Base-by-base conservation (phyloP, 1,284 basidiomycete species). In the Cerrena zonata region DNA sequence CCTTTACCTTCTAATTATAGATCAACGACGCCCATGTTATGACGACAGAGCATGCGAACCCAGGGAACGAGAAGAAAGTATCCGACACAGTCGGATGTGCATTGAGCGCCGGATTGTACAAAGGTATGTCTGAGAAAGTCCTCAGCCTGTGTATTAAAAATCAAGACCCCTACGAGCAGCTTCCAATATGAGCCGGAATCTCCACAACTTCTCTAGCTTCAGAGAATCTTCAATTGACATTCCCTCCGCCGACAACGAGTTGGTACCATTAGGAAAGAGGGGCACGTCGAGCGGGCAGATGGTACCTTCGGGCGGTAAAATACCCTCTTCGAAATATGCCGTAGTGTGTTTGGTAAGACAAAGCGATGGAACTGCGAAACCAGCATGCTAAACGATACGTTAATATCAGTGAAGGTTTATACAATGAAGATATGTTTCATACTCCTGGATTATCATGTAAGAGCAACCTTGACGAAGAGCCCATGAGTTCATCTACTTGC, bases 371-470 rank as follows among this genome's bases (percentile, higher is more conserved):
- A 59, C 38, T n/a, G 60, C 57, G 15, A 59, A 27, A 3, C 61
- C 56, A n/a, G 54, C 55, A 49, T 61, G 61, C 58, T 64, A 47
- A 10, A 38, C 39, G 43, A 13, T 22, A 15, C n/a, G n/a, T 18
- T 34, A 27, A 40, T 26, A 13, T 41, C 10, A 43, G 47, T 11
- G 4, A 5, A 13, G 19, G 23, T n/a, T 5, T 23, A 38, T n/a
- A n/a, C 34, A 12, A 45, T 25, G 21, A 37, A 41, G 24, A 47
- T 15, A 43, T 46, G 30, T 10, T 18, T 59, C 59, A 38, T 45
- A 67, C 65, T 15, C 65, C 65, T 4, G 64, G 61, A 2, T 60
- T 52, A 39, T 65, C 54, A 30, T 63, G 61, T 3, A 67, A 43
- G 2, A 65, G 50, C 5, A 65, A 46, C 12, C 57, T 43, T 1